phyloP scores from a whole-genome alignment of 2,329 filamentous ascomycete species.

The Neoscytalidium dimidiatum region DNA sequence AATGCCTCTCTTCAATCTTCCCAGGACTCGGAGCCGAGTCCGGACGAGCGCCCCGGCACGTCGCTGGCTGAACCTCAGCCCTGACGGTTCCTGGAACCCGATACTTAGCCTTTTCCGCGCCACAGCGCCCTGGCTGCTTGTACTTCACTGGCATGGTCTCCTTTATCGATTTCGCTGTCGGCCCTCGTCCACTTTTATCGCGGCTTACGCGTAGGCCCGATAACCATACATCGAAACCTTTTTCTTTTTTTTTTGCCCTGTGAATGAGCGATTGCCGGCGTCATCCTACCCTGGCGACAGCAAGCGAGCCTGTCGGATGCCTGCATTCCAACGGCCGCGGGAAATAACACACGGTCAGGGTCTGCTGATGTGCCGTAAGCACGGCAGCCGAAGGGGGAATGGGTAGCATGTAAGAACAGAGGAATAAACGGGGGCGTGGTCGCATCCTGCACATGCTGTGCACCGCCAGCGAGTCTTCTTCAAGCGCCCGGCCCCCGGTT shows the following conservation, averaged over 20 bases:
- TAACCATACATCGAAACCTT: neutral
- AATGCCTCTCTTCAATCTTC: neutral
- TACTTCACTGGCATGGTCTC: neutral
- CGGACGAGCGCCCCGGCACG: neutral
- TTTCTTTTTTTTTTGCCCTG: neutral
- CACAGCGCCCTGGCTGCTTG: neutral
- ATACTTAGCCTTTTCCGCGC: no score
- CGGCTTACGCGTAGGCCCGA: neutral
- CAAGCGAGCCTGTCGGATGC: neutral
- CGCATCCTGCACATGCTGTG: slow-evolving; percentile 10
- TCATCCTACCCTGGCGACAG: neutral
- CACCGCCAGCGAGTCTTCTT: neutral
- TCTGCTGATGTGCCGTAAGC: neutral
- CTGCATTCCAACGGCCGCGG: neutral
- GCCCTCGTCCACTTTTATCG: neutral
- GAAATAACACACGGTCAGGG: neutral
- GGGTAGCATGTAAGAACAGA: neutral
- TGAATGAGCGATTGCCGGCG: neutral
- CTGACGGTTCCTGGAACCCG: no score
- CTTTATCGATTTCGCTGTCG: neutral
- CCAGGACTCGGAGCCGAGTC: neutral
- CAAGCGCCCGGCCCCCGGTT: neutral
- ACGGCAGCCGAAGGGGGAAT: neutral
- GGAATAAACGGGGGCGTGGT: neutral
- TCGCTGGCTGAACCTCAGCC: no score